Conservation (phyloP, 1,284 basidiomycete species). For the Heterobasidion irregulare region DNA sequence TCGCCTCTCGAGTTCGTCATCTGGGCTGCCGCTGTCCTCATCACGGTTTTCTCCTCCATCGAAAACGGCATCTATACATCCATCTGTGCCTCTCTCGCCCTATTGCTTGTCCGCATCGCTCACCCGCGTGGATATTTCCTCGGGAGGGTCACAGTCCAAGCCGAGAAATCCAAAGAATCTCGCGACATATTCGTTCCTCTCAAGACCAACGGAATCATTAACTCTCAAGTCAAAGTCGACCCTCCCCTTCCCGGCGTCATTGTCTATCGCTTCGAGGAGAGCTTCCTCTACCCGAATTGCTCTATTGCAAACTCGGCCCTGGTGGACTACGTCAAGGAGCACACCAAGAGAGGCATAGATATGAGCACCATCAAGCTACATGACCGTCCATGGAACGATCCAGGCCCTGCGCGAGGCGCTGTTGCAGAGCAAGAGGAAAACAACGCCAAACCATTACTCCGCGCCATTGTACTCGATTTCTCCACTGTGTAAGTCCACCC, state of each 20-base stretch:
- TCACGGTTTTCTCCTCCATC: conserved; percentile 83
- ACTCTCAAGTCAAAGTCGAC: conserved; percentile 66
- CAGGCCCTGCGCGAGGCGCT: conserved; percentile 55
- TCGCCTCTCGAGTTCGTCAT: conserved; percentile 92
- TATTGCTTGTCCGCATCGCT: conserved; percentile 90
- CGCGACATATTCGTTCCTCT: conserved; percentile 88
- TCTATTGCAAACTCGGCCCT: conserved; percentile 72
- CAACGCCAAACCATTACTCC: conserved; percentile 57
- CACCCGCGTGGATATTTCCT: conserved; percentile 89
- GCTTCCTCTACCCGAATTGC: conserved; percentile 90
- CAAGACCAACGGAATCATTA: conserved; percentile 50
- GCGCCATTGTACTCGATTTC: conserved; percentile 90
- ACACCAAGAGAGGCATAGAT: conserved; percentile 74
- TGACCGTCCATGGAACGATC: conserved; percentile 95
- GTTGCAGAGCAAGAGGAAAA: conserved; percentile 44
- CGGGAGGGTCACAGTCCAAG: conserved; percentile 47
- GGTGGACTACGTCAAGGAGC: conserved; percentile 74
- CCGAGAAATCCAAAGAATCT: conserved; percentile 14
- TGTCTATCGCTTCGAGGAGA: conserved; percentile 92
- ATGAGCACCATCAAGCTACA: conserved; percentile 50
- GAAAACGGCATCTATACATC: conserved; percentile 96
- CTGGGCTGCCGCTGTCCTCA: conserved; percentile 82
- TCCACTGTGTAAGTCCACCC: conserved; percentile 60
- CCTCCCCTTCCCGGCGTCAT: conserved; percentile 83
- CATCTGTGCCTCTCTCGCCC: conserved; percentile 69